Evolutionary conservation across 108 stramenopile genomes (phyloP), one percentile per base, ranked within the genome.

Genomic region (Nannochloropsis oceanica): DNA sequence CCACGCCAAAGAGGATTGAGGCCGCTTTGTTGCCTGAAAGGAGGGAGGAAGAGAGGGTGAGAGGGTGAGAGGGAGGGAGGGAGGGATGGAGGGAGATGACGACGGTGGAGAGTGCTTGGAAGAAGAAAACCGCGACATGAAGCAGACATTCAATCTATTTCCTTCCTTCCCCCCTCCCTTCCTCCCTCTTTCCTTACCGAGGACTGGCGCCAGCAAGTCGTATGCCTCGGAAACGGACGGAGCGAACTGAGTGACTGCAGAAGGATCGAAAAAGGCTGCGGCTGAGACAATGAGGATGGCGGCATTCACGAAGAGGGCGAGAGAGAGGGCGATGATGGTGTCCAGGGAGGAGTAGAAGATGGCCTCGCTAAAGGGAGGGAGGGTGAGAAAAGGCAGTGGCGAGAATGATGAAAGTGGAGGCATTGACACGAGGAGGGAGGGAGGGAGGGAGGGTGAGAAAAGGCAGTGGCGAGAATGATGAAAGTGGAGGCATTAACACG

Each of bases 281-380:
- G 86, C 86, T 43, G 86, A 27, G 0, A 86, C 86, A 25, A 86
- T 79, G 25, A 86, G 86, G 25, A 86, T 86, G n/a, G 86, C 79
- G 13, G 86, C 86, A 27, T 86, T 86, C 12, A 86, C 86, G 80
- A 86, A 86, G 24, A 86, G 81, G 22, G 86, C 86, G 13, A 80
- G 14, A 27, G 59, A 27, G 43, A 86, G 26, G 24, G 59, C n/a
- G 20, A 86, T 26, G 20, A 24, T 86, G 20, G 80, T 83, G 80
- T 86, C 86, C 25, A 86, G 79, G 82, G 83, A 44, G 12, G 25
- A 26, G 26, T 83, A 86, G 26, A 80, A 44, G 12, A 86, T 82
- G 26, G 86, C 86, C 26, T 82, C 82, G 0, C 80, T n/a, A 12
- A 79, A 18, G 25, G 50, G 46, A 18, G 18, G 13, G 46, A 13